phyloP scores from a whole-genome alignment of 768 basidiomycete species.

The Rickenella mellea region DNA sequence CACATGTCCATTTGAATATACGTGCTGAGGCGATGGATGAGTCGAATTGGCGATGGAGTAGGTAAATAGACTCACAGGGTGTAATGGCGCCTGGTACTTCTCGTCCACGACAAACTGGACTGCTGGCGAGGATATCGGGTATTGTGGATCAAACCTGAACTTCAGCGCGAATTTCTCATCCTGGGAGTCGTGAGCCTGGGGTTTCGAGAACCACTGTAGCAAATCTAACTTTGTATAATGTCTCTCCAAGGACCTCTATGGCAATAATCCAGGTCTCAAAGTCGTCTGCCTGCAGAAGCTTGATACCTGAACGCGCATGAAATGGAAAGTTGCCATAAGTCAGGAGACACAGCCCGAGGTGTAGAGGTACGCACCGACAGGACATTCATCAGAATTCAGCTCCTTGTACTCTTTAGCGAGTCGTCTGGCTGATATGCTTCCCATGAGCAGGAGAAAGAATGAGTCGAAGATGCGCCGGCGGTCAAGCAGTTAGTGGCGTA shows the following conservation, averaged over 20 bases:
- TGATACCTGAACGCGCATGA: constrained; percentile 47
- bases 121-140: constrained; percentile 82
- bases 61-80: constrained; percentile 49
- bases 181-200: constrained; percentile 25
- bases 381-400: constrained; percentile 56
- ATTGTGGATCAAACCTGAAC: constrained; percentile 74
- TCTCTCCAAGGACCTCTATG: constrained; percentile 79
- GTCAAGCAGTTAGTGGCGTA: constrained; percentile 1
- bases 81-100: constrained; percentile 57
- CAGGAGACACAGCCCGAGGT: neutral
- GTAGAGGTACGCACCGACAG: constrained; percentile 37
- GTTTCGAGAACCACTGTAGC: neutral
- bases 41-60: neutral
- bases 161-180: constrained; percentile 69
- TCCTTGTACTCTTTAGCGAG: constrained; percentile 66
- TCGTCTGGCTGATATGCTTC: constrained; percentile 53
- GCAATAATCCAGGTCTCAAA: constrained; percentile 70
- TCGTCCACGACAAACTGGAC: constrained; percentile 76
- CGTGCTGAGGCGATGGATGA: constrained; percentile 40
- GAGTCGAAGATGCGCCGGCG: neutral
- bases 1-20: constrained; percentile 85
- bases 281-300: constrained; percentile 64
- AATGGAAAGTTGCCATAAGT: constrained; percentile 1
- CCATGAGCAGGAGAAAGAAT: constrained; percentile 29
- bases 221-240: constrained; percentile 53